phyloP scores from a whole-genome alignment of 805 yeast genomes.

The Teunomyces panamensis region DNA sequence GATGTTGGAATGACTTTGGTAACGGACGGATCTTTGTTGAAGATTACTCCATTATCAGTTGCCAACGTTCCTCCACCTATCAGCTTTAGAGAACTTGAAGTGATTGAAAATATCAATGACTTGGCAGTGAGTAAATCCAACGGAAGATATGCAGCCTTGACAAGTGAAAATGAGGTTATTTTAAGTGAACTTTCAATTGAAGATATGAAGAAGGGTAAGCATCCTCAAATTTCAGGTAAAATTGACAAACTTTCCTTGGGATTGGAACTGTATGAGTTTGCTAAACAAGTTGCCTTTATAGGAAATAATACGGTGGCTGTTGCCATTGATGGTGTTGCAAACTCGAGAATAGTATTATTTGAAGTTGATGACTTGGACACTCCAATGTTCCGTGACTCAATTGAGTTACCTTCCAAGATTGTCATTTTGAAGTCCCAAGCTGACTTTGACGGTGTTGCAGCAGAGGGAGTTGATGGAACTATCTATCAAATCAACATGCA shows the following conservation, averaged over 20 bases:
- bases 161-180: slow-evolving; percentile 36
- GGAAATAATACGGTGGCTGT: slow-evolving; percentile 54
- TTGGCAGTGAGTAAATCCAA: slow-evolving; percentile 63
- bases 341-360: slow-evolving; percentile 51
- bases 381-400: slow-evolving; percentile 39
- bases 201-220: slow-evolving; percentile 45
- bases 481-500: slow-evolving; percentile 41
- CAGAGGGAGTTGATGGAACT: slow-evolving; percentile 63
- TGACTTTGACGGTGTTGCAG: slow-evolving; percentile 50
- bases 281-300: slow-evolving; percentile 65
- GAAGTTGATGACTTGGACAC: slow-evolving; percentile 42
- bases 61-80: slow-evolving; percentile 97
- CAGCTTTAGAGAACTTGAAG: slow-evolving; percentile 62
- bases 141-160: slow-evolving; percentile 54
- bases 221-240: slow-evolving; percentile 40
- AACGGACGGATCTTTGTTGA: slow-evolving; percentile 68
- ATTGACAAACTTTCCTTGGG: slow-evolving; percentile 35
- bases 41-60: slow-evolving; percentile 75
- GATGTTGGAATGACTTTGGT: slow-evolving; percentile 82
- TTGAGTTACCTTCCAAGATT: slow-evolving; percentile 49
- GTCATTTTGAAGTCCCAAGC: slow-evolving; percentile 55
- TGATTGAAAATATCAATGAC: slow-evolving; percentile 53
- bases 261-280: slow-evolving; percentile 36
- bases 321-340: slow-evolving; percentile 49
- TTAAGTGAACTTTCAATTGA: slow-evolving; percentile 47